A percentile compares a stretch with the other conserved stretches of the same genome.
Conservation (phyloP, 176 grass and related monocot species). For the Hordeum vulgare region MorexV3_pseudomolecules_assembly NC_058520.1:441363826-441364325, state of each 20-base stretch:
- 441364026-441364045: not conserved
- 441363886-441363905: not conserved
- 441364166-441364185: not conserved
- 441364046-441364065: constrained; percentile 5
- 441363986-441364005: not conserved
- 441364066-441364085: constrained; percentile 15
- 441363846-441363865: not conserved
- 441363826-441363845: not conserved
- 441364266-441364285: not conserved
- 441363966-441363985: not conserved
- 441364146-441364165: not conserved
- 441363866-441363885: not conserved
- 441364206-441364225: constrained; percentile 20
- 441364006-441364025: not conserved
- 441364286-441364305: not conserved
- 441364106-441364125: not conserved
- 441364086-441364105: not conserved
- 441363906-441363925: not conserved
- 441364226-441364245: constrained; percentile 27
- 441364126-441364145: not conserved
- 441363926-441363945: not conserved
- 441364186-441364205: not conserved
- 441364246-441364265: constrained; percentile 16
- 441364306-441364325: constrained; percentile 21
- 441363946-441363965: not conserved